Base-by-base conservation (phyloP, 2,329 filamentous ascomycete genomes). In the Atkinsonella texensis region DNA sequence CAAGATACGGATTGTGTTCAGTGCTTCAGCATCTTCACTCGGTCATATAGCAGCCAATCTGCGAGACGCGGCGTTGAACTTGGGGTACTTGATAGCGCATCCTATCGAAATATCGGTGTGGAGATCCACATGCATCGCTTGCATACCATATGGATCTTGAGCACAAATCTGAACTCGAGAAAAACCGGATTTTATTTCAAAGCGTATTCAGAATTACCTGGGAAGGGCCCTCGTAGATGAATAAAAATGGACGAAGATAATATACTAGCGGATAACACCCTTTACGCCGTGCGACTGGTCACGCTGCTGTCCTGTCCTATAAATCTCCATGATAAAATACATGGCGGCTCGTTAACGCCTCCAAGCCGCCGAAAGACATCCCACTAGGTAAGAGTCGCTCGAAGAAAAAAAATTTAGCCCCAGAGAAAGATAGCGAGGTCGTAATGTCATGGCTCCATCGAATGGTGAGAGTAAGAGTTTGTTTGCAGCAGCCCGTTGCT, bases 381-480 rank as follows among this genome's bases (percentile, higher is more conserved):
- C 52, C 49, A 42, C 44, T 40, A 51, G 31, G 40, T 32, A 45
- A 31, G 15, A 44, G 32, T 41, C 32, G 32, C 52, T 51, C 48
- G 39, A 47, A 28, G 42, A n/a, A n/a, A 38, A 39, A 45, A 12
- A 17, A 33, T 12, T 3, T 13, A 33, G 31, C 11, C 18, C 15
- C 42, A 38, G 23, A 49, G 9, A 35, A 48, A 35, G 39, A 47
- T 23, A 55, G 38, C 15, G 32, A 54, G 35, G 33, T 58, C 56
- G 51, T 58, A 15, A 54, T 53, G 41, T 58, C 57, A 51, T 57
- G 31, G 46, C 53, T 50, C 53, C 23, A 17, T 46, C 28, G 49
- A 51, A 49, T 35, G 48, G 28, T 28, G 28, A 28, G 46, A 42
- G 38, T 23, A n/a, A 35, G 15, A 50, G 10, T 38, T 17, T 42